Conservation (phyloP, 148 eudicot genomes). For the Chenopodium formosanum region DNA sequence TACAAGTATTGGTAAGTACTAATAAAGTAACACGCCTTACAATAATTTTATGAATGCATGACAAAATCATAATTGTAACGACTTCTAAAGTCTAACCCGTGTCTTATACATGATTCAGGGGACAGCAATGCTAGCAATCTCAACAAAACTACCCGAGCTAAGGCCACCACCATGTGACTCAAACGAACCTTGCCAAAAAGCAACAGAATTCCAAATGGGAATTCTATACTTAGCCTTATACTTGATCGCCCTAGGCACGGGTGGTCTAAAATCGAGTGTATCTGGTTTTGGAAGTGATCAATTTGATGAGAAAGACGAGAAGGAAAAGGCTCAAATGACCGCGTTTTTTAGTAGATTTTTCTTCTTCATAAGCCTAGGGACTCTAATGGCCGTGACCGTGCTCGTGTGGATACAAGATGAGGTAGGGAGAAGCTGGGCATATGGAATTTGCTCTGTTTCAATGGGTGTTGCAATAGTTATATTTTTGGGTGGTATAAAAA, state of each 20-base stretch:
- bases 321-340: conserved; percentile 73
- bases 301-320: conserved; percentile 52
- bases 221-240: conserved; percentile 42
- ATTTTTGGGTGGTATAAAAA: conserved; percentile 55
- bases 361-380: conserved; percentile 86
- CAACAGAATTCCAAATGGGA: conserved; percentile 69
- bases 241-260: conserved; percentile 45
- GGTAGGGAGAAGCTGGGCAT: conserved; percentile 71
- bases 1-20: conserved; percentile 57
- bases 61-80: too few relatives aligned
- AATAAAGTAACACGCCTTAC: not conserved
- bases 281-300: conserved; percentile 49
- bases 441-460: conserved; percentile 68
- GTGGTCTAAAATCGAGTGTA: conserved; percentile 43
- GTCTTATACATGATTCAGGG: conserved; percentile 42
- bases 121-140: conserved; percentile 54
- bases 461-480: conserved; percentile 59
- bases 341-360: conserved; percentile 90
- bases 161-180: conserved; percentile 61
- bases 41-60: too few relatives aligned
- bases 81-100: not conserved
- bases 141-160: conserved; percentile 60
- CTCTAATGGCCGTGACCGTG: conserved; percentile 77
- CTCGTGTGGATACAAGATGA: conserved; percentile 83
- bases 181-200: conserved; percentile 43